phyloP scores from a whole-genome alignment of 257 asterid genomes.

The Solanum sparsipilum region DNA sequence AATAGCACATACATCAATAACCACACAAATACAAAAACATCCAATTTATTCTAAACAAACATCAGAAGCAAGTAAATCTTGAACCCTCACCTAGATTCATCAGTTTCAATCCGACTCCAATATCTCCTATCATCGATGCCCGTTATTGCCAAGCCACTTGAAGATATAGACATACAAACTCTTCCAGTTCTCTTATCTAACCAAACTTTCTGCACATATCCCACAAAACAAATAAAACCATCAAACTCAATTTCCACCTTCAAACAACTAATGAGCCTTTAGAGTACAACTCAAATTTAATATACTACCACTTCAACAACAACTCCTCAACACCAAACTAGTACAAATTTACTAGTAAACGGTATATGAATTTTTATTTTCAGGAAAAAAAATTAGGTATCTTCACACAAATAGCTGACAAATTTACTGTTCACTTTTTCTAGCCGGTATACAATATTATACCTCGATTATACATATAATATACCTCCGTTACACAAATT shows the following conservation, averaged over 20 bases:
- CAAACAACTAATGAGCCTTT: not conserved
- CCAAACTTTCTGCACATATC: constrained; percentile 71
- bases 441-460: not conserved
- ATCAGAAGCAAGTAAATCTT: not conserved
- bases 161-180: constrained; percentile 59
- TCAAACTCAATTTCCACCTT: not conserved
- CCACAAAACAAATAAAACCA: constrained; percentile 1
- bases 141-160: constrained; percentile 63
- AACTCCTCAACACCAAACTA: not conserved
- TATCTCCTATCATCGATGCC: constrained; percentile 92
- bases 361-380: not conserved
- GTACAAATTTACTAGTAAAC: not conserved
- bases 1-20: constrained; percentile 2
- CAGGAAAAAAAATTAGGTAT: not conserved
- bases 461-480: not conserved
- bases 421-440: not conserved
- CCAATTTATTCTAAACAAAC: not conserved
- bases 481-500: not conserved
- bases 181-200: constrained; percentile 62
- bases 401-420: not conserved
- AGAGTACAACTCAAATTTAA: not conserved
- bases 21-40: not conserved
- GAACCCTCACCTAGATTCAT: constrained; percentile 75
- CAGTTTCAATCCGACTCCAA: constrained; percentile 76
- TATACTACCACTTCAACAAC: not conserved